Evolutionary conservation across 2,329 filamentous ascomycete species (phyloP), one percentile per base, ranked within the genome.

Genomic region (Colletotrichum falcatum): DNA sequence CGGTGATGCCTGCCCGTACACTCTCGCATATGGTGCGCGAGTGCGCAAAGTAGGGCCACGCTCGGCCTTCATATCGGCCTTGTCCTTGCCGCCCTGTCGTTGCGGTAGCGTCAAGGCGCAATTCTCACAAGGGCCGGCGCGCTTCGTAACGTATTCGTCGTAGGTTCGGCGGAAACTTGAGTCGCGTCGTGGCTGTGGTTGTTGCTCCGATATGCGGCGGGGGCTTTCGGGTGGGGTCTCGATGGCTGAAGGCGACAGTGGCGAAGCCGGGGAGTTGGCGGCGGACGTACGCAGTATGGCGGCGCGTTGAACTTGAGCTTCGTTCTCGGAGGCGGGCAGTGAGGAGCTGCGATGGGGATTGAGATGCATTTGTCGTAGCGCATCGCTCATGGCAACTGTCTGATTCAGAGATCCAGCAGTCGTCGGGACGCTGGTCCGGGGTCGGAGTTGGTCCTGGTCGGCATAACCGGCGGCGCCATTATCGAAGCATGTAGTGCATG

Each of bases 91-190:
- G 30, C 80, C 77, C 65, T 84, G 83, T 59, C 82, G 81, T 74
- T 84, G 84, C 0, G 90, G 90, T 9, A 92, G 79, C 0, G 89
- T 92, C 75, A 92, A 85, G 68, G 90, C 89, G 77, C 90, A 92
- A 78, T 91, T 92, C 72, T 91, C 88, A 77, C 90, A 92, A 28
- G 90, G 89, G 9, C 86, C 88, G 62, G 89, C 88, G 68, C 87
- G 86, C 77, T 87, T 88, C 53, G 87, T 90, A 33, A 89, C 89
- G n/a, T 87, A 87, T 71, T 91, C 89, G 74, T 91, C 89, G 73
- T 91, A 91, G 0, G 89, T 91, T 75, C 86, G 85, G 68, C 85
- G 84, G 74, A 90, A 91, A 76, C 86, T 87, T 30, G 88, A 88
- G 70, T 90, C 88, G 68, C 85, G 84, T 42, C 86, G 84, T 20